These are phyloP conservation scores for Cercophora scortea DNA, from an alignment of 495 filamentous ascomycete species.

Conservation along the genomic window DNA sequence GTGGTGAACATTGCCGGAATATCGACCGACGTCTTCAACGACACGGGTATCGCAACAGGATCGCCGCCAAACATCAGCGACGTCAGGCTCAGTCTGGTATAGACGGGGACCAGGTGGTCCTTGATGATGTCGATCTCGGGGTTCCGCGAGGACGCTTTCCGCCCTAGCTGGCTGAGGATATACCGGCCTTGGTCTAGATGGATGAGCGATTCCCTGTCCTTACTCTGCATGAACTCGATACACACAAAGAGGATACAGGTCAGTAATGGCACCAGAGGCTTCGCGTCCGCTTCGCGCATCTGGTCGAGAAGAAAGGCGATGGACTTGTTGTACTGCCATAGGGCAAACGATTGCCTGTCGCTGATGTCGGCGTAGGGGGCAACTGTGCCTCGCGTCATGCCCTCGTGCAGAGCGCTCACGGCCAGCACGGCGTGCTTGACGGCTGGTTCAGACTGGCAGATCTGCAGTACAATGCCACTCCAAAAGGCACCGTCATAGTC, in stretches of 20 bases:
- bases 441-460: conserved; percentile 48
- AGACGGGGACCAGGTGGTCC: conserved; percentile 35
- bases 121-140: conserved; percentile 27
- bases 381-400: conserved; percentile 17
- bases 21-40: conserved; percentile 22
- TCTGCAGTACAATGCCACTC: conserved; percentile 47
- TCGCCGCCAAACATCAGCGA: conserved; percentile 28
- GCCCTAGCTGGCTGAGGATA: conserved; percentile 29
- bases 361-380: conserved; percentile 25
- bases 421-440: conserved; percentile 53
- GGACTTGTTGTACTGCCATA: conserved; percentile 48
- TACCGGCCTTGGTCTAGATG: conserved; percentile 34
- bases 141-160: conserved; percentile 8
- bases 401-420: conserved; percentile 48
- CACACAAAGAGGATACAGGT: conserved; percentile 52
- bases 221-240: conserved; percentile 47
- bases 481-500: conserved; percentile 49
- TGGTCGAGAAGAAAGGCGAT: conserved; percentile 36
- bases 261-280: conserved; percentile 41
- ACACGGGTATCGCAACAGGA: conserved; percentile 17
- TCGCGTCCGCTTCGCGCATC: conserved; percentile 29
- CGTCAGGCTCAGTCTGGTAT: conserved; percentile 30
- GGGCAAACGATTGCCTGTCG: conserved; percentile 29
- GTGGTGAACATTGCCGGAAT: conserved; percentile 22
- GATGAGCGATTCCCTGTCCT: conserved; percentile 34